Evolutionary conservation across 345 rosid species (phyloP).

Genomic region (Pugionium cornutum): DNA sequence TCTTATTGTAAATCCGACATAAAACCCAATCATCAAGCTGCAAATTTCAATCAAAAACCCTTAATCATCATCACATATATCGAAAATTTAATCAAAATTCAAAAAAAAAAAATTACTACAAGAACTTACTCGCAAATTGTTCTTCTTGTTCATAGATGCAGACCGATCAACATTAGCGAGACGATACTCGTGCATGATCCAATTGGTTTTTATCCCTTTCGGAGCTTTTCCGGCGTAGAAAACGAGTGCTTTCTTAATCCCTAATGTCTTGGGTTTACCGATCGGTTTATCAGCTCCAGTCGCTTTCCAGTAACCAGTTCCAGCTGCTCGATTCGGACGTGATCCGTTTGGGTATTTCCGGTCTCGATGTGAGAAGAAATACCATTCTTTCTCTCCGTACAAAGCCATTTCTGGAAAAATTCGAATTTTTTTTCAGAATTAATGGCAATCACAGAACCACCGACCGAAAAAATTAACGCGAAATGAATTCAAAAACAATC

Average conservation of each 20-base stretch:
- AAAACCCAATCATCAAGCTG: conserved; percentile 93
- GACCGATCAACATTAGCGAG: conserved; percentile 82
- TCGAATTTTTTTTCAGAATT: background rate
- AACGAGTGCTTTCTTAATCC: conserved; percentile 87
- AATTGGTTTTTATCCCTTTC: conserved; percentile 69
- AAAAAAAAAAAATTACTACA: background rate
- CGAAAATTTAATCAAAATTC: background rate
- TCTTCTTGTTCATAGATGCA: conserved; percentile 48
- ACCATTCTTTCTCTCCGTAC: conserved; percentile 62
- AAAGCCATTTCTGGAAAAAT: conserved; percentile 43
- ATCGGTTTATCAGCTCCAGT: conserved; percentile 65
- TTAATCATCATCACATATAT: background rate
- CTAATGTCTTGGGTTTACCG: conserved; percentile 70
- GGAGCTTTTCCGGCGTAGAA: conserved; percentile 88
- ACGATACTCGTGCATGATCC: conserved; percentile 86
- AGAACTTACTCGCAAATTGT: conserved; percentile 57
- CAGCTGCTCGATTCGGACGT: conserved; percentile 47
- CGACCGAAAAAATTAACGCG: background rate
- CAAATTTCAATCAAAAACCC: conserved; percentile 4
- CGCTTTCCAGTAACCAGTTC: conserved; percentile 67
- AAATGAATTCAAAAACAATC: background rate
- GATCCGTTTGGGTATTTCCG: conserved; percentile 75
- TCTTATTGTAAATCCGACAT: conserved; percentile 85
- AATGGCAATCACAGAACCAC: background rate
- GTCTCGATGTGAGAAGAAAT: conserved; percentile 68